phyloP scores from a whole-genome alignment of 2,329 filamentous ascomycete genomes.

The Boeremia exigua region DNA sequence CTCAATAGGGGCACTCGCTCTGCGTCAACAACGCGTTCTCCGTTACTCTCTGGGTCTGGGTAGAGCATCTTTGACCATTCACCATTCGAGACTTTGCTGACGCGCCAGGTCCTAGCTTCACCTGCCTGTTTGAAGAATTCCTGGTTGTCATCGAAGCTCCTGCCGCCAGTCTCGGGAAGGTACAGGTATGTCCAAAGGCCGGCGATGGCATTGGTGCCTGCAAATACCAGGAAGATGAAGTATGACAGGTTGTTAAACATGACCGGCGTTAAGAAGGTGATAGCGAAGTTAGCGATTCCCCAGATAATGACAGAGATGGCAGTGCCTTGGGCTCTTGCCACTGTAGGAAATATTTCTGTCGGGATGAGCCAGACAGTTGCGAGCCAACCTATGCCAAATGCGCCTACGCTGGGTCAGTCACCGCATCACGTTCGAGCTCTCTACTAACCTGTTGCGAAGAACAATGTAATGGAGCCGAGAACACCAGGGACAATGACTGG shows the following conservation, averaged over 20 bases:
- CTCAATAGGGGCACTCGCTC: constrained; percentile 55
- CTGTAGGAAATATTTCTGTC: constrained; percentile 64
- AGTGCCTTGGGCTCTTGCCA: constrained; percentile 61
- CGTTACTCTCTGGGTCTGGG: constrained; percentile 42
- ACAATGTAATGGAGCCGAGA: constrained; percentile 59
- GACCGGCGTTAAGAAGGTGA: constrained; percentile 64
- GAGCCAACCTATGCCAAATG: constrained; percentile 67
- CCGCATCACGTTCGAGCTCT: too few species aligned
- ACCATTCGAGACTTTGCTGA: constrained; percentile 60
- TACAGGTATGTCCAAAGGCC: constrained; percentile 62
- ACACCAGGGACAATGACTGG: constrained; percentile 55
- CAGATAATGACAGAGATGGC: constrained; percentile 62
- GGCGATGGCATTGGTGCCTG: constrained; percentile 60
- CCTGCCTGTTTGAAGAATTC: constrained; percentile 62
- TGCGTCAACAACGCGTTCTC: constrained; percentile 44
- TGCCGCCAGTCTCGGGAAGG: constrained; percentile 62
- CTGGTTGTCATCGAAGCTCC: constrained; percentile 67
- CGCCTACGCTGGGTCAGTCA: constrained; percentile 41
- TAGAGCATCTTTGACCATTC: constrained; percentile 57
- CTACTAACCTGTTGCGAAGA: constrained; percentile 56
- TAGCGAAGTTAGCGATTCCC: constrained; percentile 64
- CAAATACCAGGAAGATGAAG: constrained; percentile 64
- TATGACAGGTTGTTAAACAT: constrained; percentile 66
- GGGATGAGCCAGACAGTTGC: constrained; percentile 66
- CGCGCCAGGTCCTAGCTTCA: constrained; percentile 60